Evolutionary conservation across 148 eudicot species (phyloP).

Genomic region (Pharnaceum exiguum): DNA sequence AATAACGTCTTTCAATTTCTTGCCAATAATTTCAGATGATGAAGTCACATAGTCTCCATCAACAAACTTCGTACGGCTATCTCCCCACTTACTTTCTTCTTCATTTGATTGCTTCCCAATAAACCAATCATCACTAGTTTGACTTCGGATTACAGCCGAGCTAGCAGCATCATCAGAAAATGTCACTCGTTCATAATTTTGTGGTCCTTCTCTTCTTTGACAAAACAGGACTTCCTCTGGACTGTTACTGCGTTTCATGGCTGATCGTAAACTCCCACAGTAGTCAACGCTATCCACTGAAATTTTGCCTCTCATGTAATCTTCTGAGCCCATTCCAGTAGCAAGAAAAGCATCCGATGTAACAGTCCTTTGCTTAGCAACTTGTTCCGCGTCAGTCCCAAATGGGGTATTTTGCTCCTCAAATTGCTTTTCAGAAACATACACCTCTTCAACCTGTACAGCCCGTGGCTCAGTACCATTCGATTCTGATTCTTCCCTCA

Average conservation of each 20-base stretch:
- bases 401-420: constrained; percentile 25
- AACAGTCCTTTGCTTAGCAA: constrained; percentile 25
- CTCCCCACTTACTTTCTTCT: constrained; percentile 20
- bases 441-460: constrained; percentile 28
- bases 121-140: constrained; percentile 55
- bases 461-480: constrained; percentile 21
- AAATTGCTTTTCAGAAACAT: constrained; percentile 16
- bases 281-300: constrained; percentile 33
- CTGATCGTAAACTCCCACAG: constrained; percentile 26
- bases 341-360: constrained; percentile 46
- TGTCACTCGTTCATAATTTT: constrained; percentile 17
- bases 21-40: constrained; percentile 21
- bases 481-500: constrained; percentile 48
- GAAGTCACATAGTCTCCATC: constrained; percentile 37
- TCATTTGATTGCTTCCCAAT: constrained; percentile 29
- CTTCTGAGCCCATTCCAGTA: constrained; percentile 31
- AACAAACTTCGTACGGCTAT: constrained; percentile 25
- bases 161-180: constrained; percentile 31
- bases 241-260: constrained; percentile 28
- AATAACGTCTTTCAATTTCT: constrained; percentile 33
- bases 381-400: constrained; percentile 25
- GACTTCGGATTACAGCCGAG: constrained; percentile 33
- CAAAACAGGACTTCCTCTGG: constrained; percentile 50
- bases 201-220: constrained; percentile 34
- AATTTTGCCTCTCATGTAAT: constrained; percentile 11